phyloP scores from a whole-genome alignment of 768 basidiomycete genomes.

The Mycena floridula region DNA sequence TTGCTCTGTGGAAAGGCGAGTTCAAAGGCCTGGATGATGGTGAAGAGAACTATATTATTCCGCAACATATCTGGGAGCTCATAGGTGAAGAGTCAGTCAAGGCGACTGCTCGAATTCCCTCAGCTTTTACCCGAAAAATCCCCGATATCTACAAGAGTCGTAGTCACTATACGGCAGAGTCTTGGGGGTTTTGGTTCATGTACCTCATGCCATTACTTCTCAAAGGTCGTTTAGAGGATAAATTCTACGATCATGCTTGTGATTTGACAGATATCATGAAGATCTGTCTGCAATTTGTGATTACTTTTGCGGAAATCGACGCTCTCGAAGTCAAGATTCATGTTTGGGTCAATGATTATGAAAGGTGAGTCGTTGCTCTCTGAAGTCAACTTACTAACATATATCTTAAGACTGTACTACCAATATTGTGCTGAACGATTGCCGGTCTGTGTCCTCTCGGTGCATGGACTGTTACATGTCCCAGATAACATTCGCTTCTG shows the following conservation, averaged over 20 bases:
- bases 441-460: constrained; percentile 21
- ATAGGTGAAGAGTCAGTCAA: constrained; percentile 27
- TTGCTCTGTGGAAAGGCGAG: constrained; percentile 31
- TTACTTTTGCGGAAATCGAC: constrained; percentile 19
- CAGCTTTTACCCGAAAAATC: constrained; percentile 21
- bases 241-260: constrained; percentile 32
- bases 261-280: constrained; percentile 28
- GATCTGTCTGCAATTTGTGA: constrained; percentile 24
- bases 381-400: neutral
- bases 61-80: constrained; percentile 20
- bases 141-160: constrained; percentile 21
- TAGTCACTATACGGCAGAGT: constrained; percentile 26
- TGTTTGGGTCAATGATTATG: constrained; percentile 31
- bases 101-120: constrained; percentile 23
- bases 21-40: constrained; percentile 32
- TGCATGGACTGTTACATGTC: constrained; percentile 29
- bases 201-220: constrained; percentile 33
- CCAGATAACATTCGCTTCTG: constrained; percentile 20
- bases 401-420: constrained; percentile 23
- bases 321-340: constrained; percentile 19
- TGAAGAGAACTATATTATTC: constrained; percentile 19
- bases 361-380: constrained; percentile 20
- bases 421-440: constrained; percentile 21
- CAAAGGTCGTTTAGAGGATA: constrained; percentile 17
- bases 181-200: constrained; percentile 30